Conservation (phyloP, 768 basidiomycete species). For the Tulasnella sp. region DNA sequence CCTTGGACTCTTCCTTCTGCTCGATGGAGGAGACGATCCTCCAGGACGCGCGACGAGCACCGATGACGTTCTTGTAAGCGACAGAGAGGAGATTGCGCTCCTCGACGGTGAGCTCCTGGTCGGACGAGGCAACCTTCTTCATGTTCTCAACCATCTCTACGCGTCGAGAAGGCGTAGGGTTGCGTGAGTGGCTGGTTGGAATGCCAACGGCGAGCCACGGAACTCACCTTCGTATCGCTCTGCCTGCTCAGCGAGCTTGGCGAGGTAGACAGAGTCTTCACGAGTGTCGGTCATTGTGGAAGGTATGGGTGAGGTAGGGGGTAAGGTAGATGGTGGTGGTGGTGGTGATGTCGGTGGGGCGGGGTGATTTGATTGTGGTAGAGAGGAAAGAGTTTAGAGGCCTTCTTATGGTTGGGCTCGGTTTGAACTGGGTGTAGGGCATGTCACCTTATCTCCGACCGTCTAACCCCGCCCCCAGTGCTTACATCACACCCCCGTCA, state of each 20-base stretch:
- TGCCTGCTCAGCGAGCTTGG: slow-evolving; percentile 78
- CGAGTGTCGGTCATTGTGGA: slow-evolving; percentile 20
- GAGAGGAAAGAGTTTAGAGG: no score
- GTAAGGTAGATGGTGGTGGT: background rate
- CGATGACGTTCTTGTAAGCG: slow-evolving; percentile 71
- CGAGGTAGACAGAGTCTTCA: slow-evolving; percentile 46
- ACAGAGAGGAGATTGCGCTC: slow-evolving; percentile 43
- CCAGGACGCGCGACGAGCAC: slow-evolving; percentile 75
- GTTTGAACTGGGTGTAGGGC: no score
- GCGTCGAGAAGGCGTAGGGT: slow-evolving; percentile 14
- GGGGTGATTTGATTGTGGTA: background rate
- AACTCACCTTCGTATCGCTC: slow-evolving; percentile 73
- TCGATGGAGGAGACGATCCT: slow-evolving; percentile 46
- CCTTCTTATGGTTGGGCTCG: no score
- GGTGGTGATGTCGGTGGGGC: background rate
- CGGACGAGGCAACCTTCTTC: slow-evolving; percentile 38
- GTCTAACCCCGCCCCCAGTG: no score
- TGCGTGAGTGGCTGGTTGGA: background rate
- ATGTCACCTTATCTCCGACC: no score
- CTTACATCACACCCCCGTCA: no score
- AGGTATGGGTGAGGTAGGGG: background rate
- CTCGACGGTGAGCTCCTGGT: slow-evolving; percentile 40
- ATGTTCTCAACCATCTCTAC: slow-evolving; percentile 38
- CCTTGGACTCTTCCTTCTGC: slow-evolving; percentile 39
- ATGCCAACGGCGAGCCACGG: background rate